Percentiles rank a stretch among this genome's conserved stretches.
Conservation (phyloP, 495 filamentous ascomycete genomes). For the Penicillium diatomitis region DNA sequence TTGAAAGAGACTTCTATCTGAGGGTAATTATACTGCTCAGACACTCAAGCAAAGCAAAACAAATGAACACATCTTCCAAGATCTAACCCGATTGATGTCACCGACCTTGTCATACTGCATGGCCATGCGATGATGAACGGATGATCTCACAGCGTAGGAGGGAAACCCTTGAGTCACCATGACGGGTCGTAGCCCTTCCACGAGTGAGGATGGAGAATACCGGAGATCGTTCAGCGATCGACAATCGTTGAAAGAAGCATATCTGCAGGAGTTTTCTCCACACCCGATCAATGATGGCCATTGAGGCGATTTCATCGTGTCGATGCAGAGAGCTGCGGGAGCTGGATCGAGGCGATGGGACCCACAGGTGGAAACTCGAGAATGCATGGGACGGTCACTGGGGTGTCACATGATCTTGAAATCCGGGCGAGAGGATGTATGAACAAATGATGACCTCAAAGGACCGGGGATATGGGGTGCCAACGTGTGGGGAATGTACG, state of each 20-base stretch:
- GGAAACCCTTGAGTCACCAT: background rate
- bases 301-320: too few relatives aligned
- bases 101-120: background rate
- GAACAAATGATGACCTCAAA: too few relatives aligned
- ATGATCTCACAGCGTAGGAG: slow-evolving; percentile 18
- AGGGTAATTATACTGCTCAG: background rate
- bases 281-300: background rate
- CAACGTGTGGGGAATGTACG: too few relatives aligned
- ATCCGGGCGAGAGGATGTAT: too few relatives aligned
- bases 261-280: background rate
- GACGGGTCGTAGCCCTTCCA: slow-evolving; percentile 2
- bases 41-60: background rate
- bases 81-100: slow-evolving; percentile 15
- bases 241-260: background rate
- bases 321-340: too few relatives aligned
- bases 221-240: background rate
- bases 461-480: too few relatives aligned
- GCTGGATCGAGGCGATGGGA: too few relatives aligned
- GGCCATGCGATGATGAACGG: slow-evolving; percentile 13
- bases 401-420: too few relatives aligned
- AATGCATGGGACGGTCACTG: too few relatives aligned
- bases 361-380: too few relatives aligned
- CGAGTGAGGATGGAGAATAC: background rate
- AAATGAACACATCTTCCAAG: background rate
- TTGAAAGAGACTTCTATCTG: too few relatives aligned